phyloP scores from a whole-genome alignment of 495 filamentous ascomycete genomes.

The Stereocaulon alpinum region DNA sequence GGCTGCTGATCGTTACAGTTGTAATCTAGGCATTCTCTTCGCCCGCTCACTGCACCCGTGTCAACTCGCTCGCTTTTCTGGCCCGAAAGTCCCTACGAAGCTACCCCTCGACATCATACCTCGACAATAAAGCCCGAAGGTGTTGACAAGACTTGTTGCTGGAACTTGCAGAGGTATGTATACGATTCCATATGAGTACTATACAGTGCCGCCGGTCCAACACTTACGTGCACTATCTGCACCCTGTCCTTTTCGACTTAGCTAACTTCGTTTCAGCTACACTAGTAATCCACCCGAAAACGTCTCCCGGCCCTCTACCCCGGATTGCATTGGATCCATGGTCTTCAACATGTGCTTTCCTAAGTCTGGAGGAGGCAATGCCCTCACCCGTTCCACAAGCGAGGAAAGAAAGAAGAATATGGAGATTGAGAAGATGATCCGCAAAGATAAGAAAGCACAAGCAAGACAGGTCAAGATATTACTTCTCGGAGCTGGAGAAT shows the following conservation, averaged over 20 bases:
- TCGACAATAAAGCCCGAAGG: background rate
- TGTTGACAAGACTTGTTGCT: background rate
- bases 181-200: background rate
- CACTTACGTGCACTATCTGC: too few relatives aligned
- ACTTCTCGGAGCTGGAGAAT: conserved; percentile 87
- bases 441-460: conserved; percentile 72
- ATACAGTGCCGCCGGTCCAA: too few relatives aligned
- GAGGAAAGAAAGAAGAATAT: conserved; percentile 32
- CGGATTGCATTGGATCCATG: conserved; percentile 13
- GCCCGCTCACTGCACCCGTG: background rate
- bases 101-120: background rate
- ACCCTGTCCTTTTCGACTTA: too few relatives aligned
- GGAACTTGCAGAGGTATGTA: background rate
- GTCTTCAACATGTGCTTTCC: conserved; percentile 27
- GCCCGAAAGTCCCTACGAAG: background rate
- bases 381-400: conserved; percentile 20
- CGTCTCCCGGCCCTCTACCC: background rate
- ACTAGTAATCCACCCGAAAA: background rate
- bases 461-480: conserved; percentile 74
- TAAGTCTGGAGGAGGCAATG: conserved; percentile 21
- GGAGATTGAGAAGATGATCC: conserved; percentile 68
- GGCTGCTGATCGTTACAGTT: background rate
- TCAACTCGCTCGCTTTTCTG: background rate
- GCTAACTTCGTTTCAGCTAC: background rate
- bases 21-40: background rate